Base-by-base conservation (phyloP, 768 basidiomycete species). In the Auricularia heimuer region DNA sequence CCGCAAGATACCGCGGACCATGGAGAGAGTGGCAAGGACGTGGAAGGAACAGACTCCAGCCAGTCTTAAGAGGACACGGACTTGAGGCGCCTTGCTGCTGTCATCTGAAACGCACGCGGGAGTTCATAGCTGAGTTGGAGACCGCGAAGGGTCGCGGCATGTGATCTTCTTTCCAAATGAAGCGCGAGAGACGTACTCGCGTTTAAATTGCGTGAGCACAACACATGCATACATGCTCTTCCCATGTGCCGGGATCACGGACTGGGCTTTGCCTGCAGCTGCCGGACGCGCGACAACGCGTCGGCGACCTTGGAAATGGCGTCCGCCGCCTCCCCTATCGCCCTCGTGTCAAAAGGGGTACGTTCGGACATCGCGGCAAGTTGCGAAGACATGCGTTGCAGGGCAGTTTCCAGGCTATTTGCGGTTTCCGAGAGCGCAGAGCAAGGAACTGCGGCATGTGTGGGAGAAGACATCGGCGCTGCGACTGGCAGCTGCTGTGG, bases 251-350 rank as follows among this genome's bases (percentile, higher is more conserved):
- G 18, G 47, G 47, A 18, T 51, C 47, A 61, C 21, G 21, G 60
- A 33, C 47, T 63, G n/a, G 16, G 39, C 44, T 67, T 47, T 44
- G 62, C 51, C 34, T 51, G 83, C 63, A 89, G 74, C 64, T 84
- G 79, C 65, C 80, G 83, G 63, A 89, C 81, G 65, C 87, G 81
- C 8, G 76, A 74, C 66, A 90, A 75, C 4, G 89, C 88, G 65
- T 82, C 80, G 1, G 83, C 78, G 7, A 88, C 83, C 71, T 88
- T 89, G 54, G 76, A 73, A 36, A 92, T 86, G 1, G 87, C 82
- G 67, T 90, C 88, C n/a, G 89, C 87, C 16, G 82, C 83, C 58
- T 76, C 74, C 47, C 79, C 81, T 61, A 92, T 81, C 3, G 80
- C 76, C 29, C 70, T 62, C 37, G 80, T 77, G 70, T 90, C 86